These are phyloP conservation scores for Fusarium pseudograminearum DNA, from an alignment of 2,329 filamentous ascomycete species.

Conservation along the genomic window DNA sequence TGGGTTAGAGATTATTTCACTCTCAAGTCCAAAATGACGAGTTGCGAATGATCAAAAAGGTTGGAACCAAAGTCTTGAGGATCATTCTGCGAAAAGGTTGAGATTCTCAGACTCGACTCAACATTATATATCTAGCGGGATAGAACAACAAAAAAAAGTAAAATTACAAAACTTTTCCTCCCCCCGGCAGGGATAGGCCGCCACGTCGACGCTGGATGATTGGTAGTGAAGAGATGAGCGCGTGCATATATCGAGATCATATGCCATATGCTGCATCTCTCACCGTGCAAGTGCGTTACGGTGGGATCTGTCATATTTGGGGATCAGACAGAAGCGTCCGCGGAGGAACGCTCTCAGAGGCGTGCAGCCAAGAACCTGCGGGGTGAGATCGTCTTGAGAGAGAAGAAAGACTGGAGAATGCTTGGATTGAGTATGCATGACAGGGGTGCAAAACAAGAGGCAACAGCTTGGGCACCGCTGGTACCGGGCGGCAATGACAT, in stretches of 20 bases:
- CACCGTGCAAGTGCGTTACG: background rate
- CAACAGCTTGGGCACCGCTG: background rate
- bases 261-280: background rate
- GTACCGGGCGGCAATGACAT: background rate
- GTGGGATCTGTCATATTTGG: constrained; percentile 6
- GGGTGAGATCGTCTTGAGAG: background rate
- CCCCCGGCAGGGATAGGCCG: background rate
- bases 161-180: background rate
- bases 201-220: background rate
- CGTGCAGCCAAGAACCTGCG: background rate
- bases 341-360: background rate
- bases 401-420: background rate
- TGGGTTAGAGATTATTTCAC: background rate
- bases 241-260: constrained; percentile 9
- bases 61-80: background rate
- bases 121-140: background rate
- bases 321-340: background rate
- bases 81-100: background rate
- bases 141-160: background rate
- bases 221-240: background rate
- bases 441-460: background rate
- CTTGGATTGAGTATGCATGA: background rate
- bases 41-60: background rate
- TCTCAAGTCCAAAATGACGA: constrained; percentile 26
- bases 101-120: background rate